Evolutionary conservation across 768 basidiomycete species (phyloP).

Genomic region (Suillus plorans): DNA sequence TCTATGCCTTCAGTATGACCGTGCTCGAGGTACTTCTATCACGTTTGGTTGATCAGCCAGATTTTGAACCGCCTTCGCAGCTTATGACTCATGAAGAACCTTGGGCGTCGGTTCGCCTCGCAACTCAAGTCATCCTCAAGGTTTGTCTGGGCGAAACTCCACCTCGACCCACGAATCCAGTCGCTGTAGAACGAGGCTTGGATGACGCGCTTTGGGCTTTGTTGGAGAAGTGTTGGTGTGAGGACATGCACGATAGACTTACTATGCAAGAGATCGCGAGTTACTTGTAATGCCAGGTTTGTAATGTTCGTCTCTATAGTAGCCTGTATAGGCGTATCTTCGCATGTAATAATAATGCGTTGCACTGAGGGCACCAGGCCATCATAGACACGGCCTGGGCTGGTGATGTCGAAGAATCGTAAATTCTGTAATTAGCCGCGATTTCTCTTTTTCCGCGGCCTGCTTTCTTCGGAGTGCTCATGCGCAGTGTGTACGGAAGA

Average conservation of each 20-base stretch:
- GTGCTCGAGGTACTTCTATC: conserved; percentile 45
- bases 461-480: background rate
- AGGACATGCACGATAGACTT: conserved; percentile 35
- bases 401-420: background rate
- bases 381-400: background rate
- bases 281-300: background rate
- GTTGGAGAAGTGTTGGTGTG: conserved; percentile 44
- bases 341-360: background rate
- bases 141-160: conserved; percentile 43
- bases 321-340: background rate
- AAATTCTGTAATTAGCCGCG: conserved; percentile 1
- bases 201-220: conserved; percentile 47
- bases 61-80: conserved; percentile 24
- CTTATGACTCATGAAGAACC: conserved; percentile 55
- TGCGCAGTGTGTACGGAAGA: background rate
- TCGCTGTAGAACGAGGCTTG: conserved; percentile 40
- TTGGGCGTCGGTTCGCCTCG: conserved; percentile 46
- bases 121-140: conserved; percentile 49
- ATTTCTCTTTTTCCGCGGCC: conserved; percentile 18
- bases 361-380: background rate
- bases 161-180: conserved; percentile 36
- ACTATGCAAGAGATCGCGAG: conserved; percentile 36
- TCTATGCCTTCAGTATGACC: conserved; percentile 60
- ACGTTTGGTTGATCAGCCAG: background rate
- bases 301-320: background rate